These are phyloP conservation scores for Butyriboletus appendiculatus DNA, from an alignment of 1,284 basidiomycete species.

Conservation along the genomic window DNA sequence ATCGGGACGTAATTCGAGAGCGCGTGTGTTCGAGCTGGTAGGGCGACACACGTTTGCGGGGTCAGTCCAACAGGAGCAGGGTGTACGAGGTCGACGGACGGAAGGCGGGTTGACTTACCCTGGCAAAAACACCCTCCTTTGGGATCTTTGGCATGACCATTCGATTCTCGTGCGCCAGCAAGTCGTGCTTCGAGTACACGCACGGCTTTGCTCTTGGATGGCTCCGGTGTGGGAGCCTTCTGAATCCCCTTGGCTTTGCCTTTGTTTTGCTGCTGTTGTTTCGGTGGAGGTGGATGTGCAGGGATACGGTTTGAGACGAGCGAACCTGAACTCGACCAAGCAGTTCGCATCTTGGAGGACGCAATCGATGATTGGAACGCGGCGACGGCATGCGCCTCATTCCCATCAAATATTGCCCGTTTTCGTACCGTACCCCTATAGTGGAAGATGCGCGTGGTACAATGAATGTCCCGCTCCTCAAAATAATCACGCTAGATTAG, in stretches of 20 bases:
- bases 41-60: background rate
- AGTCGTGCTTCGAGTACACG: constrained; percentile 44
- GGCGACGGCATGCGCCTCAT: background rate
- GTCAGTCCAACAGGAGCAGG: background rate
- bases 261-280: constrained; percentile 28
- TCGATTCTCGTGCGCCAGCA: constrained; percentile 34
- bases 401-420: background rate
- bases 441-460: no score
- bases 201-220: constrained; percentile 47
- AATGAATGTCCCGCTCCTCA: no score
- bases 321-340: constrained; percentile 26
- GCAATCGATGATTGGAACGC: background rate
- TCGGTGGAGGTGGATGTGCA: constrained; percentile 19
- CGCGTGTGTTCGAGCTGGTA: constrained; percentile 55
- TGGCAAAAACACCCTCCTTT: constrained; percentile 70
- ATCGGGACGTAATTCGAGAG: constrained; percentile 58
- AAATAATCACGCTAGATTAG: no score
- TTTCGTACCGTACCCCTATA: background rate
- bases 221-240: constrained; percentile 33
- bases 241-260: constrained; percentile 31
- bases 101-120: constrained; percentile 38
- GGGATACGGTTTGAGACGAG: constrained; percentile 51
- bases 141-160: constrained; percentile 46
- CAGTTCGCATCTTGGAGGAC: constrained; percentile 13
- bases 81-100: background rate